Evolutionary conservation across 2,329 filamentous ascomycete species (phyloP), one percentile per base, ranked within the genome.

Genomic region (Venturia carpophila): DNA sequence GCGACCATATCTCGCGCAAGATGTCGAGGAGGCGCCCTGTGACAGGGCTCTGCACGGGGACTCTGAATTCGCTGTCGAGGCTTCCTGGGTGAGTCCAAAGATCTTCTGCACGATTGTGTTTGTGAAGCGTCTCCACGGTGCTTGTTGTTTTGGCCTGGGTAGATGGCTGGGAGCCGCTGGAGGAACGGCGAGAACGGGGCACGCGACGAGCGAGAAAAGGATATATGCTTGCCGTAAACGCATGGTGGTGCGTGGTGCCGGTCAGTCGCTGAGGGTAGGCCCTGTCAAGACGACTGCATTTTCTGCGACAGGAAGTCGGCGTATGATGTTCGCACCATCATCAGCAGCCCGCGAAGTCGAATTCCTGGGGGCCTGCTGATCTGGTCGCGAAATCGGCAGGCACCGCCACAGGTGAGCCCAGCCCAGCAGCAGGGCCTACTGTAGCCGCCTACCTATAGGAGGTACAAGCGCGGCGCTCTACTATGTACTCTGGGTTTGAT

Each of bases 91-190:
- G 21, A 72, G 67, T 1, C 67, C 65, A 73, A 73, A 75, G 66
- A 75, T 72, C 58, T 52, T 68, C 49, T 70, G 67, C 5, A 76
- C 72, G 27, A 77, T 71, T 65, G 70, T 71, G 65, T 76, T 73
- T 49, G 75, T 75, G 17, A 76, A 70, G 52, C 68, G 69, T 60
- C 75, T 73, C 75, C 75, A 77, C n/a, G 75, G 70, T 17, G 60
- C 10, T 61, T 43, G 63, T 58, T 34, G 52, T 58, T 58, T 39
- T 10, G 49, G 49, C 27, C 17, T 34, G 3, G 49, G 49, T 17
- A 37, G 13, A 37, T 17, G 17, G 30, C 52, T 58, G 52, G 30
- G 3, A 7, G 52, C 30, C 19, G 52, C 30, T 37, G 52, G 52
- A 58, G 52, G 52, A 37, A 58, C 30, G 15, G 52, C 52, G 52